Evolutionary conservation across 495 filamentous ascomycete species (phyloP).

Genomic region (Neurospora sp.): DNA sequence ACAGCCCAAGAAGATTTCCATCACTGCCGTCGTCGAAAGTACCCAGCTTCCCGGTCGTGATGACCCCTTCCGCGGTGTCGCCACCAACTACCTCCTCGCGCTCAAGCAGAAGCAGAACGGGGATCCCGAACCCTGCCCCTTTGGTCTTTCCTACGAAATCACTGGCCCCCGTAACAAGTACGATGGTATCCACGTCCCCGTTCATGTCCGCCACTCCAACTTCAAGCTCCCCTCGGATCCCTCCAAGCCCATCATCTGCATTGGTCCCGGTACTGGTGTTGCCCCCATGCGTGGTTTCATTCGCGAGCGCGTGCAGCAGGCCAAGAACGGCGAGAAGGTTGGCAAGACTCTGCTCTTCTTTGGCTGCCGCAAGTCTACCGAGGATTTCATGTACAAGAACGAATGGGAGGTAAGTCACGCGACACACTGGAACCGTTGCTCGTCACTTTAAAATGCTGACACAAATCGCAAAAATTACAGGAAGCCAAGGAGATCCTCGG

Average conservation of each 20-base stretch:
- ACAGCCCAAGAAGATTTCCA: conserved; percentile 85
- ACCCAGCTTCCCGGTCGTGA: conserved; percentile 63
- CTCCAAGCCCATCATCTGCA: conserved; percentile 85
- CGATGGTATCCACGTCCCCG: conserved; percentile 89
- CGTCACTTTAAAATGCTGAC: conserved; percentile 2
- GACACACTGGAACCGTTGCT: too few species aligned
- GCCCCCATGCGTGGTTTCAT: conserved; percentile 94
- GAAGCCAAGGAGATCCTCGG: conserved; percentile 72
- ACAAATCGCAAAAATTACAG: conserved; percentile 32
- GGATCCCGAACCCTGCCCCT: conserved; percentile 73
- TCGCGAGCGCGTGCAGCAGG: conserved; percentile 80
- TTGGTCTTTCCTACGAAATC: conserved; percentile 82
- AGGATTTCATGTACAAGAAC: conserved; percentile 88
- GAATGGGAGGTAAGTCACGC: conserved; percentile 77
- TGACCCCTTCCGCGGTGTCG: conserved; percentile 84
- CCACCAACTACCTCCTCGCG: conserved; percentile 93
- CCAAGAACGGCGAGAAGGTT: conserved; percentile 69
- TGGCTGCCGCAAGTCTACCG: conserved; percentile 71
- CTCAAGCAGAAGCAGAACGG: conserved; percentile 96
- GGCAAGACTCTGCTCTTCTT: conserved; percentile 91
- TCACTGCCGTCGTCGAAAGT: conserved; percentile 91
- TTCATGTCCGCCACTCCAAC: conserved; percentile 96
- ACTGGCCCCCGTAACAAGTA: conserved; percentile 92
- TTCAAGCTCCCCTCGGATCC: conserved; percentile 98
- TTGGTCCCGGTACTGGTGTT: conserved; percentile 94